Base-by-base conservation (phyloP, 2,329 filamentous ascomycete species). In the Beauveria medogensis region DNA sequence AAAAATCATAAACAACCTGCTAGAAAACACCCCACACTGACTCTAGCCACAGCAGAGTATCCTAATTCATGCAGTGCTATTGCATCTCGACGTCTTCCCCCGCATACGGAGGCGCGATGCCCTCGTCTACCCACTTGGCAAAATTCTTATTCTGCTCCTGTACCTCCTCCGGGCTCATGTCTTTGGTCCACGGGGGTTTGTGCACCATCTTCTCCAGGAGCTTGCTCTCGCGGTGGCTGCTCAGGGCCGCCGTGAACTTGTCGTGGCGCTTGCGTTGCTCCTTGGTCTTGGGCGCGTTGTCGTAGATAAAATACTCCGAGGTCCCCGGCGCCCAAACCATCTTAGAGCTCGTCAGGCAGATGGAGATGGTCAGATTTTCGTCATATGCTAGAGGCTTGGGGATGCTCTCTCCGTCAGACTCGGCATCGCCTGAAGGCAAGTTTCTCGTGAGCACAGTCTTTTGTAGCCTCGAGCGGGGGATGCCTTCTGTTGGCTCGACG, bases 401-500 rank as follows among this genome's bases (percentile, higher is more conserved):
- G 50, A 82, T 82, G 61, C 81, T 79, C 51, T 86, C 83, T 41
- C 86, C 85, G 53, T 89, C 84, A 4, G 85, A 82, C 58, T 86
- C 82, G 43, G 81, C 79, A 62, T 89, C 83, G 62, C 81, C 70
- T 65, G 78, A 77, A 0, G 87, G 86, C 43, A 91, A 77, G 71
- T 90, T 92, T 62, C 89, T 87, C 55, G 84, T 82, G 18, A 93
- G 79, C 62, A 92, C 84, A 5, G 85, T 82, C 74, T 86, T 88
- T 64, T 82, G 84, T 68, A 91, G 80, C 53, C 82, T 83, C 6
- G 81, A 80, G 55, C 86, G 80, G 7, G 82, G 77, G 3, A 94
- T 82, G 16, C 90, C 90, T 73, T 94, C 90, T 0, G 94, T 99
- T 2, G 91, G 90, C 69, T 96, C 91, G 26, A 92, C 83, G 64